A percentile compares a stretch with the other conserved stretches of the same genome.
These are phyloP conservation scores for Komagataella pastoris DNA, from an alignment of 805 yeast species.

Conservation along the genomic window DNA sequence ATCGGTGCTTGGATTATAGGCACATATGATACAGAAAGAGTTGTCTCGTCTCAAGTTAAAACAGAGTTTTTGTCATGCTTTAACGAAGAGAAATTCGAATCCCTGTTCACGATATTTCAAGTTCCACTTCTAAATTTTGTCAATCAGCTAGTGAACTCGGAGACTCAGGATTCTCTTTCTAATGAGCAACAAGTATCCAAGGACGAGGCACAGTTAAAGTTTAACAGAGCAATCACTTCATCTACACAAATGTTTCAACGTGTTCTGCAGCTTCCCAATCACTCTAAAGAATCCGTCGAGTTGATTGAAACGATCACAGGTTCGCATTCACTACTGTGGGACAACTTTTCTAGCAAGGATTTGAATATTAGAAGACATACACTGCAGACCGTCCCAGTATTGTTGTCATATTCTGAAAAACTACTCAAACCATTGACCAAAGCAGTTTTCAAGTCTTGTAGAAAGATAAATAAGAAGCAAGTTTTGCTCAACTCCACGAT, in stretches of 20 bases:
- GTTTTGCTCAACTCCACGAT: conserved; percentile 29
- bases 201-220: conserved; percentile 56
- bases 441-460: conserved; percentile 28
- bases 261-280: not conserved
- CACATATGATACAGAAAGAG: conserved; percentile 51
- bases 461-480: conserved; percentile 17
- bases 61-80: conserved; percentile 40
- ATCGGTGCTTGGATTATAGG: conserved; percentile 70
- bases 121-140: conserved; percentile 42
- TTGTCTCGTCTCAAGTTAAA: conserved; percentile 38
- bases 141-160: conserved; percentile 36
- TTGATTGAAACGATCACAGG: not conserved
- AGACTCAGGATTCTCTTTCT: conserved; percentile 49
- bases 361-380: conserved; percentile 27
- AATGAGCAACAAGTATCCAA: conserved; percentile 60
- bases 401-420: conserved; percentile 12
- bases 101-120: conserved; percentile 48
- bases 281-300: not conserved
- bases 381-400: conserved; percentile 19
- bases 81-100: conserved; percentile 36
- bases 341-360: conserved; percentile 22
- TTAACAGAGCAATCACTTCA: conserved; percentile 33
- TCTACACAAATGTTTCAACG: conserved; percentile 32
- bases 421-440: conserved; percentile 29
- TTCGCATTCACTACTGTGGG: conserved; percentile 29